Evolutionary conservation across 345 rosid genomes (phyloP).

Genomic region (Rhodamnia rubescens): DNA sequence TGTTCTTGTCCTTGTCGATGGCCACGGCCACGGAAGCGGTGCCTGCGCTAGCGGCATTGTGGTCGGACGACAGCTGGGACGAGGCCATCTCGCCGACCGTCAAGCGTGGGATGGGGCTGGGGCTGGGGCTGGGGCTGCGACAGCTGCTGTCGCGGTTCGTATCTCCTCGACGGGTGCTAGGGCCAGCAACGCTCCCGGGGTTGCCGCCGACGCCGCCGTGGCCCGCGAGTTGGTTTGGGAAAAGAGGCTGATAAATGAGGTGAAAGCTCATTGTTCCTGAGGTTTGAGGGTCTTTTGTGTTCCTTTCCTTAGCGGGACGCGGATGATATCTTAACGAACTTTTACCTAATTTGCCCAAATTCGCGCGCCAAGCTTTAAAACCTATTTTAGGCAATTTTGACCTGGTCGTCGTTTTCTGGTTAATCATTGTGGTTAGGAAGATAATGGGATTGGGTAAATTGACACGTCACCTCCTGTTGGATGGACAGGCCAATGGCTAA

Average conservation of each 20-base stretch:
- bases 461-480: background rate
- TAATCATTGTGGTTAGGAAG: no score
- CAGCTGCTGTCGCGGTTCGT: background rate
- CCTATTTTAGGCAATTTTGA: background rate
- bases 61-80: background rate
- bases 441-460: background rate
- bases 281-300: background rate
- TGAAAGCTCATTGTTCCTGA: background rate
- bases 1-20: slow-evolving; percentile 74
- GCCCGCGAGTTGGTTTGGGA: background rate
- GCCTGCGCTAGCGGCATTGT: background rate
- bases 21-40: slow-evolving; percentile 22
- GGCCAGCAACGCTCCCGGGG: background rate
- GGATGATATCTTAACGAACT: background rate
- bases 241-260: background rate
- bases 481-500: background rate
- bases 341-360: background rate
- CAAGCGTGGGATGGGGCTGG: background rate
- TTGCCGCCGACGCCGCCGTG: background rate
- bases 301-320: background rate
- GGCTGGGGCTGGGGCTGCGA: no score
- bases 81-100: background rate
- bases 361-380: background rate
- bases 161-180: background rate
- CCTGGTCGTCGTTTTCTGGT: background rate